Base-by-base conservation (phyloP, 805 yeast species). In the Candida maltosa region DNA sequence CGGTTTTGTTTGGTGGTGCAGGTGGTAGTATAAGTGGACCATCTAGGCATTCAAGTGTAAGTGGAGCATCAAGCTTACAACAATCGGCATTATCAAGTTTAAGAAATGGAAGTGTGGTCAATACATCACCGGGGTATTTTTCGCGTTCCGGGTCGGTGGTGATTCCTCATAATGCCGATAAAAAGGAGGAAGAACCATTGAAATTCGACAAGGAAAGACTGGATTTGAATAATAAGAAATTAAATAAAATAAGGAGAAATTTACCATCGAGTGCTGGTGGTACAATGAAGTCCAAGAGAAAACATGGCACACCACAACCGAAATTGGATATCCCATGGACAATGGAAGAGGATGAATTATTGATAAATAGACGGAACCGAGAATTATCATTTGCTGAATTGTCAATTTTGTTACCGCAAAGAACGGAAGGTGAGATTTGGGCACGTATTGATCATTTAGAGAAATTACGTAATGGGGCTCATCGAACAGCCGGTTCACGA, bases 341-440 rank as follows among this genome's bases (percentile, higher is more conserved):
- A 2, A 59, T 63, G 48, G 93, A 84, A 34, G 95, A 87, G 56
- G 95, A 87, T 57, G 83, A 80, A 42, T 55, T 87, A 25, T 48
- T 76, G 28, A 70, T 72, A 31, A 67, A 75, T 40, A 65, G 83
- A 34, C 58, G 76, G 7, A 62, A 73, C 32, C 62, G 78, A 44
- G 82, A 81, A 37, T 60, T 87, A 26, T 73, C 83, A 22, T 70
- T 83, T 48, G 83, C 81, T 12, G 96, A 87, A 58, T 62, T 87
- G 25, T 72, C 83, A 11, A 80, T 87, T 22, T 58, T 87, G 34
- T 63, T 87, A 28, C 91, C 93, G 11, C 73, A 72, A 38, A 74
- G 87, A 44, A 70, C 93, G 0, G 88, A 83, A 52, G 68, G 68
- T n/a, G 93, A 86, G 46, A 87, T 87, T 28, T 69, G 75, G 67